These are phyloP conservation scores for Filobasidium wieringae DNA, from an alignment of 768 basidiomycete genomes.

Conservation along the genomic window DNA sequence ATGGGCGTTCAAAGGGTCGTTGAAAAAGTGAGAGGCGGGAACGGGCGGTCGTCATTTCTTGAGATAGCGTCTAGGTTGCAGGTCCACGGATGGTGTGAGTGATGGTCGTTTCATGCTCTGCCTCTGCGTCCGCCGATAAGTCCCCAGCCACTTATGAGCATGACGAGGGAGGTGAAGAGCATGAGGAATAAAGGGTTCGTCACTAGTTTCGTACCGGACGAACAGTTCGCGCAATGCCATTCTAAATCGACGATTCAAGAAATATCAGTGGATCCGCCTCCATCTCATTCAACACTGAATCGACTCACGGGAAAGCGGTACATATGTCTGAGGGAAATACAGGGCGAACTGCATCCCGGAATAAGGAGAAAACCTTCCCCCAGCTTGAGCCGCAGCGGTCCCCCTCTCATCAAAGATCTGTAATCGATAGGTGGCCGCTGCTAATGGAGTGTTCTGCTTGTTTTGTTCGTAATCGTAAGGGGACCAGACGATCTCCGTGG, in stretches of 20 bases:
- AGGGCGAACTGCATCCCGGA: slow-evolving; percentile 65
- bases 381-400: slow-evolving; percentile 47
- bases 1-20: too few relatives aligned
- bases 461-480: slow-evolving; percentile 59
- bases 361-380: slow-evolving; percentile 61
- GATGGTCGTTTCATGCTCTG: background rate
- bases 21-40: too few relatives aligned
- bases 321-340: slow-evolving; percentile 54
- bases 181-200: slow-evolving; percentile 27
- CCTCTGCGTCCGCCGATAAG: slow-evolving; percentile 7
- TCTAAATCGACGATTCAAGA: slow-evolving; percentile 15
- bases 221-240: slow-evolving; percentile 41
- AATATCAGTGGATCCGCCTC: background rate
- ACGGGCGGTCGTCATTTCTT: too few relatives aligned
- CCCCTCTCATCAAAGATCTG: slow-evolving; percentile 74
- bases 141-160: slow-evolving; percentile 28
- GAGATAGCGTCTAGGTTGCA: too few relatives aligned
- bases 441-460: slow-evolving; percentile 55
- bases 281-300: background rate
- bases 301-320: slow-evolving; percentile 6
- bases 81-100: too few relatives aligned
- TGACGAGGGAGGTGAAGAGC: slow-evolving; percentile 28
- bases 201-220: slow-evolving; percentile 27
- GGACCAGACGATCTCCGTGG: slow-evolving; percentile 63
- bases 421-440: slow-evolving; percentile 63